phyloP scores from a whole-genome alignment of 1,139 yeast genomes.

The Saccharomyces hybrid region DNA sequence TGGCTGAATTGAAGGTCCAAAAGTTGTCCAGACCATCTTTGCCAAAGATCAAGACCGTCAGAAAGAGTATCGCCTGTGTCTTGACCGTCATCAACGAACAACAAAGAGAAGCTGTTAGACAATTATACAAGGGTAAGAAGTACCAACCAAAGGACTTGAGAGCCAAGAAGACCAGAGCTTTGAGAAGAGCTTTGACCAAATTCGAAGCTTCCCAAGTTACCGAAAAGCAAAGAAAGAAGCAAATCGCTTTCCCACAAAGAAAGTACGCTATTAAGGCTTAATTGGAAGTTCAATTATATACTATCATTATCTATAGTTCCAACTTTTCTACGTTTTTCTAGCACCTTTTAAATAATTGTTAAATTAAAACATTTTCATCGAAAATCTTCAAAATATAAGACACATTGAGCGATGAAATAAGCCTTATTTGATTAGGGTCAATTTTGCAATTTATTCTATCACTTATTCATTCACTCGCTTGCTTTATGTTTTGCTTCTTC shows the following conservation, averaged over 20 bases:
- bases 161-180: constrained; percentile 99
- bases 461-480: background rate
- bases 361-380: background rate
- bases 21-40: constrained; percentile 85
- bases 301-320: background rate
- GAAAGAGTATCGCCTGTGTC: constrained; percentile 98
- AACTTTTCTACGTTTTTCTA: background rate
- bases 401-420: background rate
- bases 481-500: constrained; percentile 11
- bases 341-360: background rate
- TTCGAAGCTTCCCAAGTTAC: constrained; percentile 77
- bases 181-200: constrained; percentile 93
- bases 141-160: constrained; percentile 98
- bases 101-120: constrained; percentile 94
- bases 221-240: constrained; percentile 85
- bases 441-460: background rate
- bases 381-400: background rate
- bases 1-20: constrained; percentile 94
- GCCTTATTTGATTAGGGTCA: background rate
- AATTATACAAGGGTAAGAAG: constrained; percentile 93
- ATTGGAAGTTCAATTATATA: constrained; percentile 19
- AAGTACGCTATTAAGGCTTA: constrained; percentile 98
- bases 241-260: constrained; percentile 96
- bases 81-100: constrained; percentile 94
- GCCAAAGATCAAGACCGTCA: constrained; percentile 92